Conservation (phyloP, 805 yeast genomes). For the Schwanniomyces sp. region DNA sequence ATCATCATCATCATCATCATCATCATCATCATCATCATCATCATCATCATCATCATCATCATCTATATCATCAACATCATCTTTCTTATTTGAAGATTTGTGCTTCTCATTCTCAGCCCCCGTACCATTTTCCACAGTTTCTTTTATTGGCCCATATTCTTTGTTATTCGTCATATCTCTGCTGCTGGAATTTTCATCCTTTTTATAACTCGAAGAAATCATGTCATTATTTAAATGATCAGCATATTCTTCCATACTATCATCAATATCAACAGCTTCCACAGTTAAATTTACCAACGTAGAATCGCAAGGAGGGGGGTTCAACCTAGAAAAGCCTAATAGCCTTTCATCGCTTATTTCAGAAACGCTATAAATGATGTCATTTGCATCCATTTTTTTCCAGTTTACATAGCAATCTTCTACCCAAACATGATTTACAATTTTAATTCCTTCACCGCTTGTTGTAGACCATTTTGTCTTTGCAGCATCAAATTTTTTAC, state of each 20-base stretch:
- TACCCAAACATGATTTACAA: slow-evolving; percentile 84
- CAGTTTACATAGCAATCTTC: slow-evolving; percentile 73
- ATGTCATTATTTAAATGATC: not conserved
- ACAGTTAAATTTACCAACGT: slow-evolving; percentile 12
- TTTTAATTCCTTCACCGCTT: slow-evolving; percentile 36
- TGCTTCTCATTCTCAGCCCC: no score
- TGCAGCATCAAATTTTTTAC: slow-evolving; percentile 78
- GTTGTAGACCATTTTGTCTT: slow-evolving; percentile 50
- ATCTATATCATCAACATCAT: no score
- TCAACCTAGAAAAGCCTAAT: slow-evolving; percentile 53
- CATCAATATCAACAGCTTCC: slow-evolving; percentile 23
- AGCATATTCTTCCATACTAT: slow-evolving; percentile 26
- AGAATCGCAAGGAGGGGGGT: slow-evolving; percentile 42
- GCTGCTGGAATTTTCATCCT: not conserved
- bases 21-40: no score
- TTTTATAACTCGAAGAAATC: not conserved
- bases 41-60: no score
- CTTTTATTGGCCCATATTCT: not conserved
- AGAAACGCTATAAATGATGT: slow-evolving; percentile 50
- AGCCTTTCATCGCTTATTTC: slow-evolving; percentile 43
- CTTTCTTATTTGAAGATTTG: no score
- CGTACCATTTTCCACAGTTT: not conserved
- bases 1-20: no score
- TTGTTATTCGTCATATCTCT: not conserved
- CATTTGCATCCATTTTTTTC: slow-evolving; percentile 48